Conservation (phyloP, 2,329 filamentous ascomycete species). For the Colletotrichum falcatum region DNA sequence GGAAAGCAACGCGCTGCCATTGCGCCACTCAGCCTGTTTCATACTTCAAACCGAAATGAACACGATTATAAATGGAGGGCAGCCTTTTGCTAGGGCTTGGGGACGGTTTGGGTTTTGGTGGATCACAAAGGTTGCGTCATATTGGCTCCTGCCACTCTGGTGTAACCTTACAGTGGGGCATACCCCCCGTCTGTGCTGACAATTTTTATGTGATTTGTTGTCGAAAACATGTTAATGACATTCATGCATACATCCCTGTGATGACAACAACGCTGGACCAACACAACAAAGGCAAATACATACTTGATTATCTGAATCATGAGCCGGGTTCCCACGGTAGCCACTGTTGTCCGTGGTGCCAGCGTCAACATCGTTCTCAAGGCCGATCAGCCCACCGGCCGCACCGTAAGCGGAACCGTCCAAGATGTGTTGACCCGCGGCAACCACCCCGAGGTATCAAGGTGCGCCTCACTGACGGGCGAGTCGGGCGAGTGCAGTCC, state of each 20-base stretch:
- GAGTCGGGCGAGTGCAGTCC: slow-evolving; percentile 79
- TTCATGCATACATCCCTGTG: neutral
- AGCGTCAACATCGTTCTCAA: slow-evolving; percentile 81
- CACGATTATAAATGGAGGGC: no score
- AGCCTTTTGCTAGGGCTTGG: neutral
- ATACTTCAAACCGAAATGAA: neutral
- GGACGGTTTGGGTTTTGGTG: neutral
- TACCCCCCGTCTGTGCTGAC: neutral
- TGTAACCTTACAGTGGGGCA: neutral
- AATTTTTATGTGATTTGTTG: neutral
- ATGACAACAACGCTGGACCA: neutral
- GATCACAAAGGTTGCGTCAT: neutral
- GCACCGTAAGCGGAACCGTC: slow-evolving; percentile 75
- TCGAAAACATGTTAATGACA: neutral
- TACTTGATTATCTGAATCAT: slow-evolving; percentile 12
- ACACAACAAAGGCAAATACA: neutral
- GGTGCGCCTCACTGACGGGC: slow-evolving; percentile 77
- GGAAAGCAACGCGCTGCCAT: slow-evolving; percentile 16
- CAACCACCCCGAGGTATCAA: slow-evolving; percentile 84
- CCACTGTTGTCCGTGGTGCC: slow-evolving; percentile 70
- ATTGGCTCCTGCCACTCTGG: neutral
- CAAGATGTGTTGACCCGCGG: slow-evolving; percentile 77
- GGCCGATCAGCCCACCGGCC: slow-evolving; percentile 79
- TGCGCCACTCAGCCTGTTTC: slow-evolving; percentile 1
- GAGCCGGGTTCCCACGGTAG: slow-evolving; percentile 57